Evolutionary conservation across 805 yeast species (phyloP), one percentile per base, ranked within the genome.

Genomic region (Metschnikowia dekortorum): DNA sequence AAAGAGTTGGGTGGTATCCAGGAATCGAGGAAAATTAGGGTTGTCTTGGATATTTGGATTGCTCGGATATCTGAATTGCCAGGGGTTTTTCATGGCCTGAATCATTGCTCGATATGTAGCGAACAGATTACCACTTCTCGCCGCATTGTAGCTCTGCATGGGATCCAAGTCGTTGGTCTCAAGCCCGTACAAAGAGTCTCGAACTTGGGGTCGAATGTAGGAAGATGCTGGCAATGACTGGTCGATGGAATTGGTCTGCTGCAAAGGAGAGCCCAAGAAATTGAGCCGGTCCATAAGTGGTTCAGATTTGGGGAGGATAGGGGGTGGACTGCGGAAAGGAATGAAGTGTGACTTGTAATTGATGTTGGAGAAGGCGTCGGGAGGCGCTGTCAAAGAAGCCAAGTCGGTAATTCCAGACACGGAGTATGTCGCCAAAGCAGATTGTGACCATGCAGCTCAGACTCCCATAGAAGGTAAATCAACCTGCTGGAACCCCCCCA

Each of bases 281-380:
- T 56, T 59, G 43, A 57, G 57, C 13, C 54, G 47, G 45, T 56
- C 58, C 54, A 49, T 47, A 41, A 39, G 53, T 8, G 57, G 60
- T 42, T 56, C 58, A 32, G 30, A 44, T 5, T 51, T 28, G 26
- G 41, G 35, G 14, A 13, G 3, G 14, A 33, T 4, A 5, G 11
- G 35, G 2, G 35, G n/a, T n/a, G 35, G 8, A 14, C 1, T 33
- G 2, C 16, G 37, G 8, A 37, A 40, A 11, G 35, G 18, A 4
- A 11, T 16, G 34, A 39, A 5, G 7, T 29, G 28, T 2, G 43
- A 28, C 22, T 29, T 14, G 22, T 39, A 39, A 6, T 28, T 39
- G 32, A 29, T 3, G 22, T 39, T 39, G 22, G 33, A 39, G 8
- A 14, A 10, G 26, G 22, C 43, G 0, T 29, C 34, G 2, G 43